Base-by-base conservation (phyloP, 2,329 filamentous ascomycete genomes). In the Alternaria dauci region DNA sequence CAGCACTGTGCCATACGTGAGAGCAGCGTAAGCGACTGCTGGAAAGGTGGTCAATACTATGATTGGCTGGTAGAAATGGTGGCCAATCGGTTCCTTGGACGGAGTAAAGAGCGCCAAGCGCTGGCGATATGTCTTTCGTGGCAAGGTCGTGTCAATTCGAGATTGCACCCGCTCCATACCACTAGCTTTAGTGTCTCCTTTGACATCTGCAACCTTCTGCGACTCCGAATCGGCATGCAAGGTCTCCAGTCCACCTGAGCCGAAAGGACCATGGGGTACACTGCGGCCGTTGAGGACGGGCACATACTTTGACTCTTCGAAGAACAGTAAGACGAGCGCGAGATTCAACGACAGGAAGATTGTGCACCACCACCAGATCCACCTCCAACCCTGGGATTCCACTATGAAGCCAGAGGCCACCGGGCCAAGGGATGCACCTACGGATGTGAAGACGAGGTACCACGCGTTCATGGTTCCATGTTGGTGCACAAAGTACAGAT, bases 401-500 rank as follows among this genome's bases (percentile, higher is more conserved):
- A 78, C 78, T n/a, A 81, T 71, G 62, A 78, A 82, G 18, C 81
- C 81, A 8, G 81, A 70, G 23, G 77, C 75, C 7, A 83, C 67
- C 0, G 80, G 76, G 0, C 75, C 78, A 1, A 85, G 69, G 7
- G 75, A 80, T 2, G 74, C 69, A 50, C 70, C 78, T 42, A 16
- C 74, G 71, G 47, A 76, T 39, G 79, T 76, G 59, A 76, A 81
- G 57, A 82, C 71, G 59, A 74, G 44, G 28, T 83, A 86, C 11
- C 83, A 75, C 0, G 72, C 75, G 59, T 86, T 87, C 79, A 82
- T 81, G 2, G 76, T 70, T 0, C 80, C 83, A 20, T 80, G 76
- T 54, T 85, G 74, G 52, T 84, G 82, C 4, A 84, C 76, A 58
- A 84, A 84, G 69, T 81, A 84, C 43, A 85, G 54, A 62, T 84